Conservation (phyloP, 2,329 filamentous ascomycete species). For the Phialocephala sp. region DNA sequence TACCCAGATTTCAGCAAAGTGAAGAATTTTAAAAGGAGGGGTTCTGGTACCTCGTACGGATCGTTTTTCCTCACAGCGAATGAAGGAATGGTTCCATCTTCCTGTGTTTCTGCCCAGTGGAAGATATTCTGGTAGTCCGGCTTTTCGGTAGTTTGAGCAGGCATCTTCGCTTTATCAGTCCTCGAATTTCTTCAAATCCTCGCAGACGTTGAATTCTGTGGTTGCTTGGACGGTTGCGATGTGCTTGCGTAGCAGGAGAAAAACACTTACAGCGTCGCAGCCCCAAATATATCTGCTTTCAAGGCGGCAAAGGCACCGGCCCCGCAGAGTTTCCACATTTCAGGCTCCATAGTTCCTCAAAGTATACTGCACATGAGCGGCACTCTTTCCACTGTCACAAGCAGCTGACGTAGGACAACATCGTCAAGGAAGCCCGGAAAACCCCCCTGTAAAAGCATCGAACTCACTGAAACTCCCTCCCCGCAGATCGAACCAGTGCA, state of each 20-base stretch:
- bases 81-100: constrained; percentile 59
- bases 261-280: not conserved
- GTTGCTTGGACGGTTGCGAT: not conserved
- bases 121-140: constrained; percentile 56
- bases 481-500: not conserved
- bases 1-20: constrained; percentile 33
- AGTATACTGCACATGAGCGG: not conserved
- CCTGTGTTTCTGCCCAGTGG: constrained; percentile 65
- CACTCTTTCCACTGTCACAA: not conserved
- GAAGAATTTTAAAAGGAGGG: constrained; percentile 15
- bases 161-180: constrained; percentile 4
- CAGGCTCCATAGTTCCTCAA: not conserved
- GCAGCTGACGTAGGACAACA: not conserved
- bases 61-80: constrained; percentile 60
- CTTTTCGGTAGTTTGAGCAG: constrained; percentile 8
- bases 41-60: constrained; percentile 52
- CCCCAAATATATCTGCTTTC: not conserved
- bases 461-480: not conserved
- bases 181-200: not conserved
- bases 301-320: not conserved
- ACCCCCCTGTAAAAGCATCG: not conserved
- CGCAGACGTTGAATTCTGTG: not conserved
- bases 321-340: constrained; percentile 1
- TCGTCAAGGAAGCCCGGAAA: not conserved
- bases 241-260: not conserved